Conservation (phyloP, 345 rosid species). For the Eucalyptus curtisii region DNA sequence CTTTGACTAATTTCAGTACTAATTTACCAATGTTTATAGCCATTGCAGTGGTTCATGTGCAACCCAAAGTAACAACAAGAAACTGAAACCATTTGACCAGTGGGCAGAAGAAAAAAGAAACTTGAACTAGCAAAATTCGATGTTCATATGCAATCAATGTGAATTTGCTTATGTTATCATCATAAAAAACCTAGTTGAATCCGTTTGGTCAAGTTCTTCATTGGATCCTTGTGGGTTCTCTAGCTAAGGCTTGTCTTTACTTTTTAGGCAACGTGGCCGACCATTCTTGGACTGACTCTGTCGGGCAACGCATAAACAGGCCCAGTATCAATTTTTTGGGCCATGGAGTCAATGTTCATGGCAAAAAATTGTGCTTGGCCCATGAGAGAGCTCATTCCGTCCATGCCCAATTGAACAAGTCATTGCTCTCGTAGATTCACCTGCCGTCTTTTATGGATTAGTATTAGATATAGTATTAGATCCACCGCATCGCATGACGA, state of each 20-base stretch:
- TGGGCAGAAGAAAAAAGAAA: not conserved
- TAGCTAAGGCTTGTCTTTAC: not conserved
- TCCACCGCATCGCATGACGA: not conserved
- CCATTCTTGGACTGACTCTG: not conserved
- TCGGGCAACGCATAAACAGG: not conserved
- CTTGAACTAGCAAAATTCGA: not conserved
- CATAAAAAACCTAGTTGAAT: not conserved
- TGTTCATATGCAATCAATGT: not conserved
- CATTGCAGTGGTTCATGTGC: not conserved
- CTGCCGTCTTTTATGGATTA: not conserved
- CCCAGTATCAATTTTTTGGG: not conserved
- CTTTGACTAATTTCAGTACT: not conserved
- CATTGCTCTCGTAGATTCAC: not conserved
- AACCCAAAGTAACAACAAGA: not conserved
- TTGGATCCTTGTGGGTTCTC: not conserved
- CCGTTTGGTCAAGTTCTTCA: not conserved
- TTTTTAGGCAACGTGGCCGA: not conserved
- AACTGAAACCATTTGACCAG: not conserved
- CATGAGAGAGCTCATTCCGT: not conserved
- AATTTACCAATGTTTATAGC: not conserved
- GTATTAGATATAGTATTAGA: not conserved
- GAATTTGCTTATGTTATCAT: not conserved
- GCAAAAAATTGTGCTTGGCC: not conserved
- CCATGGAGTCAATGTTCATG: not conserved
- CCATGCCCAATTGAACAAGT: not conserved